phyloP scores from a whole-genome alignment of 2,329 filamentous ascomycete genomes.

The Rhinocladiella similis region DNA sequence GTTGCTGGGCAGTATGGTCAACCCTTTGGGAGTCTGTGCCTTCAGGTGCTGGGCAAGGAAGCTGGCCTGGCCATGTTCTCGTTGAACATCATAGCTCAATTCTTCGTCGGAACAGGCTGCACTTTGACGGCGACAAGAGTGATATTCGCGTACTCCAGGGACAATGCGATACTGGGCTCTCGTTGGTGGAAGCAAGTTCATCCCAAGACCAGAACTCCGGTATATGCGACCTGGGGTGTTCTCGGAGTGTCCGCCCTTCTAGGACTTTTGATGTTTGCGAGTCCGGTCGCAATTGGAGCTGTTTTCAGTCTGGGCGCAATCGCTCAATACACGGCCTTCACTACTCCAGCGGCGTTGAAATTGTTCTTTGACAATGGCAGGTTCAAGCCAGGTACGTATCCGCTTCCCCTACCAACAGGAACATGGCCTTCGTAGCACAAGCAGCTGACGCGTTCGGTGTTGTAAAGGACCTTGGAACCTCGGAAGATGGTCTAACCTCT shows the following conservation, averaged over 20 bases:
- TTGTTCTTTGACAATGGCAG: slow-evolving; percentile 32
- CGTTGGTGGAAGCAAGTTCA: slow-evolving; percentile 33
- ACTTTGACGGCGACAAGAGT: slow-evolving; percentile 34
- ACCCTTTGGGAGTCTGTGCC: slow-evolving; percentile 34
- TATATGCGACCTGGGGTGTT: slow-evolving; percentile 35
- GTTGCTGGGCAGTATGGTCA: slow-evolving; percentile 34
- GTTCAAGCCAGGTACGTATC: slow-evolving; percentile 30
- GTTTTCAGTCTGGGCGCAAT: slow-evolving; percentile 35
- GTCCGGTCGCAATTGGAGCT: slow-evolving; percentile 35
- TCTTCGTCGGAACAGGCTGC: slow-evolving; percentile 34
- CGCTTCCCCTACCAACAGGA: background rate
- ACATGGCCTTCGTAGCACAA: no score
- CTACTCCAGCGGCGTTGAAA: slow-evolving; percentile 32
- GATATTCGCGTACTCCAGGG: slow-evolving; percentile 35
- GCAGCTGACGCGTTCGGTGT: slow-evolving; percentile 1
- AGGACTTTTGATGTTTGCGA: slow-evolving; percentile 33
- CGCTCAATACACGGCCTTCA: slow-evolving; percentile 32
- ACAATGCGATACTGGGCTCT: slow-evolving; percentile 32
- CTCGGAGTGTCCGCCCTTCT: slow-evolving; percentile 31
- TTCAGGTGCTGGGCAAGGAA: slow-evolving; percentile 34
- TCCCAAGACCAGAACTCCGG: slow-evolving; percentile 32
- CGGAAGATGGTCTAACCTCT: slow-evolving; percentile 31
- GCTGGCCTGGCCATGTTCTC: slow-evolving; percentile 35
- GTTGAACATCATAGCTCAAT: slow-evolving; percentile 35
- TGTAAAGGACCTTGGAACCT: slow-evolving; percentile 34